A percentile compares a stretch with the other conserved stretches of the same genome.
These are phyloP conservation scores for Uncinocarpus reesii DNA, from an alignment of 2,329 filamentous ascomycete genomes.

Conservation along the genomic window DNA sequence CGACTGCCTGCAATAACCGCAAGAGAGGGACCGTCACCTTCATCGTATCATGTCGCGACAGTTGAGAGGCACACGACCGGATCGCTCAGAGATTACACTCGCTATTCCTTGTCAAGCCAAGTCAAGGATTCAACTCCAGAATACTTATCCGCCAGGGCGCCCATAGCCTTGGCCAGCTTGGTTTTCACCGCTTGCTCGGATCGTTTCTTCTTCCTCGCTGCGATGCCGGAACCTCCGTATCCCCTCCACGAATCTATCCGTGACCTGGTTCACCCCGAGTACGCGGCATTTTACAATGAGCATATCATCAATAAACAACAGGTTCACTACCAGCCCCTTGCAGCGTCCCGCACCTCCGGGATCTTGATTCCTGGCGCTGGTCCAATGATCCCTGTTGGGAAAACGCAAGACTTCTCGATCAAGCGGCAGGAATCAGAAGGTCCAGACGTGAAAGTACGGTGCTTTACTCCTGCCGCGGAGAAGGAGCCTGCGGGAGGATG, in stretches of 20 bases:
- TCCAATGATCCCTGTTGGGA: conserved; percentile 40
- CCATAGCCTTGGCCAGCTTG: no score
- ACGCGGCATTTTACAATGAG: conserved; percentile 45
- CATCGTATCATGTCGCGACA: no score
- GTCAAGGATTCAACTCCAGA: no score
- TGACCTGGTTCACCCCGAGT: conserved; percentile 41
- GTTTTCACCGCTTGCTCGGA: no score
- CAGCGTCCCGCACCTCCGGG: conserved; percentile 42
- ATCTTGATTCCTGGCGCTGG: conserved; percentile 46
- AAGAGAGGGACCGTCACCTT: no score
- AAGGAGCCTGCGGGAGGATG: conserved; percentile 39
- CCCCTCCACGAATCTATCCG: conserved; percentile 41
- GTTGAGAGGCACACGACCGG: no score
- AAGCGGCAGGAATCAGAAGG: conserved; percentile 39
- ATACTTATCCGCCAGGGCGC: no score
- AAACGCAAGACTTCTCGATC: conserved; percentile 38
- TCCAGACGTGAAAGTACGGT: conserved; percentile 40
- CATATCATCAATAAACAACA: conserved; percentile 44
- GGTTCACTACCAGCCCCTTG: conserved; percentile 46
- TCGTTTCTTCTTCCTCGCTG: no score
- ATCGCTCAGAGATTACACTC: no score
- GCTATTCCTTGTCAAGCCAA: no score
- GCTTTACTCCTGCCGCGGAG: conserved; percentile 41
- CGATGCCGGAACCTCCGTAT: conserved; percentile 32
- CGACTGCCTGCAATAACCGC: no score